Base-by-base conservation (phyloP, 176 grass and related monocot genomes). In the Carex cristatella region DNA sequence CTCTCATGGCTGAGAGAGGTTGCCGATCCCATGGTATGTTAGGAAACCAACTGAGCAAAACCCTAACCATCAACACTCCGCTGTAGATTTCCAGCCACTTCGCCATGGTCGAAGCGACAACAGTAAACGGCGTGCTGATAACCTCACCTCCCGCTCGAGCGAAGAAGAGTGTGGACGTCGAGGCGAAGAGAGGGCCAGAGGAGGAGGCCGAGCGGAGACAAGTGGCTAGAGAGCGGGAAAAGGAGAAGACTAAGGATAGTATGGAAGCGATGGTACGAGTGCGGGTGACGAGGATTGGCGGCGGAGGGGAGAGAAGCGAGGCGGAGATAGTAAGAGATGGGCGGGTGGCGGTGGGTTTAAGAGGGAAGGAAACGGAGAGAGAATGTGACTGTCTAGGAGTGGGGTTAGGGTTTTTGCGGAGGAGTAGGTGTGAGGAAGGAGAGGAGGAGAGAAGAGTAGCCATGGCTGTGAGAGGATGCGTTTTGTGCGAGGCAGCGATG, bases 1-100 rank as follows among this genome's bases (percentile, higher is more conserved):
- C 80, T 63, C 86, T 64, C 2, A 87, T 63, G 31, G 86, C 69
- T 1, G 79, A 83, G 16, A 87, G 35, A 35, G 86, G 86, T 13
- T 87, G 86, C 1, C 68, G 65, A 54, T 87, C 56, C 86, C 86
- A 87, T 9, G 86, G 80, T 2, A 87, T 14, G 37, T 83, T 74
- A 35, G 86, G 86, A 30, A 87, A 87, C 86, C 86, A 87, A 27
- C 59, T 83, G 79, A 87, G 80, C 55, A 83, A 46, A 65, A 87
- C 69, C 79, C 86, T 82, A 12, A 87, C 56, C 38, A 83, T 60
- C 42, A 87, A n/a, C 14, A 77, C 27, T 40, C 44, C 66, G 38
- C 64, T 62, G 57, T 79, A 87, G 56, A 87, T 13, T 11, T 78
- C 67, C 27, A 87, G 86, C 55, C 79, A 87, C 79, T 65, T 82